Evolutionary conservation across 1,284 basidiomycete genomes (phyloP).

Genomic region (Apiotrichum sp.): DNA sequence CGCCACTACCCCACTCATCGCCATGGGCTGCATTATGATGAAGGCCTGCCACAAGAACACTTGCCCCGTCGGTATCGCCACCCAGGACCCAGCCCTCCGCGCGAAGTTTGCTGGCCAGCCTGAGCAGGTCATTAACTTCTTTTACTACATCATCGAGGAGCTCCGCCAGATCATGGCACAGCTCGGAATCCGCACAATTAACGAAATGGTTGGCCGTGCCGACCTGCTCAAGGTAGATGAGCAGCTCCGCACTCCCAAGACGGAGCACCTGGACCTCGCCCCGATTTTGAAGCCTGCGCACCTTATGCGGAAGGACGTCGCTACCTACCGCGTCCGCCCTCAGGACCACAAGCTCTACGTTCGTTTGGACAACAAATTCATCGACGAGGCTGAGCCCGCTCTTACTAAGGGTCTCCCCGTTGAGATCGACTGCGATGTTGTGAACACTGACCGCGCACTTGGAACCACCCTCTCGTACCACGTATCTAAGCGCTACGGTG

Average conservation of each 20-base stretch:
- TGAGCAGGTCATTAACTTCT: conserved; percentile 89
- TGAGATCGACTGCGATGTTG: conserved; percentile 87
- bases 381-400: conserved; percentile 87
- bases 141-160: conserved; percentile 94
- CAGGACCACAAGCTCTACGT: conserved; percentile 96
- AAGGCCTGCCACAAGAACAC: conserved; percentile 71
- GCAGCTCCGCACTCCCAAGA: conserved; percentile 79
- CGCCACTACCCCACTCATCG: conserved; percentile 80
- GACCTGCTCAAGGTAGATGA: conserved; percentile 89
- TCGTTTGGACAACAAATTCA: conserved; percentile 95
- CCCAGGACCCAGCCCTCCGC: conserved; percentile 87
- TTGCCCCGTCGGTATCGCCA: conserved; percentile 93
- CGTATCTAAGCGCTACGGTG: conserved; percentile 86
- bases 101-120: conserved; percentile 93
- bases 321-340: conserved; percentile 81
- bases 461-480: conserved; percentile 87
- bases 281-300: conserved; percentile 88
- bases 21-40: conserved; percentile 99
- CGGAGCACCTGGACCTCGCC: conserved; percentile 78
- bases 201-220: conserved; percentile 93
- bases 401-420: conserved; percentile 86
- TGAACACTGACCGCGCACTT: conserved; percentile 90
- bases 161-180: conserved; percentile 88
- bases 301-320: conserved; percentile 89
- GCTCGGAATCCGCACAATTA: conserved; percentile 93